Base-by-base conservation (phyloP, 345 rosid species). In the Geranium brycei region DNA sequence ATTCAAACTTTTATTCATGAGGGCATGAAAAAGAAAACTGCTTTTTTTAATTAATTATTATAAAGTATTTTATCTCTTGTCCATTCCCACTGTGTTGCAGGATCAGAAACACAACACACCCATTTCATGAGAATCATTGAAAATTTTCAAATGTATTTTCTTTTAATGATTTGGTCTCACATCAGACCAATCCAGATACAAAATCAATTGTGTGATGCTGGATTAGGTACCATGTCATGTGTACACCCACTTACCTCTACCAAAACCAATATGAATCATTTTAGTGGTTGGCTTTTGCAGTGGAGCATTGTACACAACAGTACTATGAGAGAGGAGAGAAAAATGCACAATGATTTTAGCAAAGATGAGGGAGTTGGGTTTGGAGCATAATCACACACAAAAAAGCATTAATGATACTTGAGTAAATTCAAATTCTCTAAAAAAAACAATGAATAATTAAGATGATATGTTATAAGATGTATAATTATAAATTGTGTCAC, bases 211-310 rank as follows among this genome's bases (percentile, higher is more conserved):
- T 57, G n/a, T 57, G 59, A 35, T 35, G 3, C 0, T 6, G 14
- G 53, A 57, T 17, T 3, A 15, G 59, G 4, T 16, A 16, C 59
- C 18, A 57, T 57, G 19, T 57, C 59, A 57, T 57, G 59, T 57
- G 59, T 57, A 17, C 59, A 17, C 59, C 59, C 59, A 57, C 59
- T 57, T 57, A 57, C 59, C 59, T 57, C 59, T 12, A 57, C 59
- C 18, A 57, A 16, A 23, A 3, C 59, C 16, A 57, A 16, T 18
- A 57, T 57, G 59, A 57, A 57, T 57, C 59, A 57, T 57, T 57
- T 57, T n/a, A 57, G 59, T 57, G 59, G 19, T 57, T 57, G 19
- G 59, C 4, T 57, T 57, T 16, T 17, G 19, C 19, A 57, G 19
- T 57, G 19, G 19, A 57, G 59, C 4, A 4, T 7, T 35, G 7